These are phyloP conservation scores for Aspergillus luchuensis DNA, from an alignment of 2,329 filamentous ascomycete species.

Conservation along the genomic window DNA sequence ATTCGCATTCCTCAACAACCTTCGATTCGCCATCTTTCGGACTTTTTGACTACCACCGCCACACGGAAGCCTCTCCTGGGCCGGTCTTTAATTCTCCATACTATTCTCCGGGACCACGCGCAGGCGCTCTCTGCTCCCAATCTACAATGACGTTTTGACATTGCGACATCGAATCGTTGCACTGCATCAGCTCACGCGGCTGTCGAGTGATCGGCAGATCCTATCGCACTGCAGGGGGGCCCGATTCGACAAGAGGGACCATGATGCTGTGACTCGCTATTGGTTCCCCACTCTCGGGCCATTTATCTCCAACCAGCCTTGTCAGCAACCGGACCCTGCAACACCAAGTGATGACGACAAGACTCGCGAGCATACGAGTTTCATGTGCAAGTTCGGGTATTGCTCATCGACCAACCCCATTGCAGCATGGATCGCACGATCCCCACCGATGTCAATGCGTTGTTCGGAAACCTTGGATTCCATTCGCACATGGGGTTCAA, in stretches of 20 bases:
- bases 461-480: conserved; percentile 7
- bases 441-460: conserved; percentile 15
- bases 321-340: conserved; percentile 20
- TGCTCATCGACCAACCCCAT: conserved; percentile 5
- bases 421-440: conserved; percentile 9
- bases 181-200: conserved; percentile 13
- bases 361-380: conserved; percentile 12
- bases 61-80: neutral
- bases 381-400: conserved; percentile 11
- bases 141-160: conserved; percentile 20
- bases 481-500: conserved; percentile 8
- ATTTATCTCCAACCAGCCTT: conserved; percentile 17
- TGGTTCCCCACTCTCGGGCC: conserved; percentile 9
- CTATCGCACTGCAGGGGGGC: conserved; percentile 12
- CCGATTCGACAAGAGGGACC: conserved; percentile 13
- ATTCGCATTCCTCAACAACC: conserved; percentile 17
- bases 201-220: conserved; percentile 14
- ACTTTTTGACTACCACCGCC: conserved; percentile 12
- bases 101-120: conserved; percentile 14
- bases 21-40: conserved; percentile 10
- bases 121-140: conserved; percentile 22
- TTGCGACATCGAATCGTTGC: conserved; percentile 16
- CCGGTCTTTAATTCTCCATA: conserved; percentile 6
- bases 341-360: conserved; percentile 16
- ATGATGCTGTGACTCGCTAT: conserved; percentile 10